phyloP scores from a whole-genome alignment of 179 eudicot genomes.

The Vitellaria paradoxa region DNA sequence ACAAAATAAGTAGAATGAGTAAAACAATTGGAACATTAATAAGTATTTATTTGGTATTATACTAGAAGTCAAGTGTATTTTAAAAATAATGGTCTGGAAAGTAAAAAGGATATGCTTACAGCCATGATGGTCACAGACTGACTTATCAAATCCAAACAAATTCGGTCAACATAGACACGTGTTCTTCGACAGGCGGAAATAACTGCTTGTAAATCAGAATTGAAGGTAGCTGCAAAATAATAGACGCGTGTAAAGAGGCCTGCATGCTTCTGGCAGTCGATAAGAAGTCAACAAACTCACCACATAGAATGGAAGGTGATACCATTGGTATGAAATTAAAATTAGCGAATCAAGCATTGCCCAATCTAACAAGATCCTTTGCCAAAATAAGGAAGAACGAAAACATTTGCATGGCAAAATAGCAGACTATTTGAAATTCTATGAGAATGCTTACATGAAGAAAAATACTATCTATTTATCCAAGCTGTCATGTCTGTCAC shows the following conservation, averaged over 20 bases:
- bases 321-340: not conserved
- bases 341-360: not conserved
- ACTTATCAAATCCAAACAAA: slow-evolving; percentile 48
- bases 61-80: not conserved
- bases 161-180: slow-evolving; percentile 63
- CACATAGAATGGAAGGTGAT: not conserved
- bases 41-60: not conserved
- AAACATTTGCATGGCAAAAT: slow-evolving; percentile 4
- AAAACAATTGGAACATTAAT: not conserved
- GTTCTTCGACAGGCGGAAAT: slow-evolving; percentile 70
- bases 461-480: not conserved
- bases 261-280: not conserved
- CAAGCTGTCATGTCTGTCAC: slow-evolving; percentile 14
- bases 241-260: slow-evolving; percentile 5
- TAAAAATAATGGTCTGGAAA: not conserved
- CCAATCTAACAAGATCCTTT: not conserved
- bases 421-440: not conserved
- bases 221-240: slow-evolving; percentile 55
- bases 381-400: not conserved
- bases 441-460: not conserved
- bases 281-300: not conserved
- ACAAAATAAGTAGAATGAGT: not conserved
- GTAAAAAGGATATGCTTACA: slow-evolving; percentile 43
- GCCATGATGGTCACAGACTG: slow-evolving; percentile 65
- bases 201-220: slow-evolving; percentile 62